phyloP scores from a whole-genome alignment of 176 grass and related monocot species.

The Aegilops speltoides region DNA sequence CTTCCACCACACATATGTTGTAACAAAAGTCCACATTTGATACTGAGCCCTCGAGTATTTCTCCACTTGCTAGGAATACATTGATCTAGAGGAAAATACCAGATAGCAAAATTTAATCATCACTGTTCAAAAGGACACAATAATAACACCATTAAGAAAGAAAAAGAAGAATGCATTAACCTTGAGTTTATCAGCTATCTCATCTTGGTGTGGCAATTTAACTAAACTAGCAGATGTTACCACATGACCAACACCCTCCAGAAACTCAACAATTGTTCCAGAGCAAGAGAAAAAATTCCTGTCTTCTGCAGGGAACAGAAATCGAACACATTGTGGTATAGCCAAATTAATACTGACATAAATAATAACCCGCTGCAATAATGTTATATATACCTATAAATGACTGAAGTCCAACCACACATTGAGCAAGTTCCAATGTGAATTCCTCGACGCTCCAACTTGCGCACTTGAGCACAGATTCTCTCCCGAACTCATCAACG shows the following conservation, averaged over 20 bases:
- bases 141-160: too few species aligned
- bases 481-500: slow-evolving; percentile 10
- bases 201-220: slow-evolving; percentile 11
- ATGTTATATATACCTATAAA: slow-evolving; percentile 7
- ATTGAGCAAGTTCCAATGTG: slow-evolving; percentile 26
- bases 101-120: background rate
- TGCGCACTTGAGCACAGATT: slow-evolving; percentile 4
- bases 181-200: slow-evolving; percentile 16
- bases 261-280: slow-evolving; percentile 15
- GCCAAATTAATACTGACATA: background rate
- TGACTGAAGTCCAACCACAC: slow-evolving; percentile 25
- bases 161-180: slow-evolving; percentile 5
- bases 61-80: slow-evolving; percentile 12
- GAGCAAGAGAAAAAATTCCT: slow-evolving; percentile 15
- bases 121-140: background rate
- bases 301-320: slow-evolving; percentile 2
- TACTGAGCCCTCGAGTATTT: background rate
- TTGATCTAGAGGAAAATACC: background rate
- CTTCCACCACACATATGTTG: slow-evolving; percentile 27
- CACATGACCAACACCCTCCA: slow-evolving; percentile 2
- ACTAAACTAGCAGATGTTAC: slow-evolving; percentile 35
- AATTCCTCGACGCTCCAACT: slow-evolving; percentile 14
- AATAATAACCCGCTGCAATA: background rate
- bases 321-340: background rate
- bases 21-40: slow-evolving; percentile 31